phyloP scores from a whole-genome alignment of 2,329 filamentous ascomycete genomes.

The Hypoxylon sp. region DNA sequence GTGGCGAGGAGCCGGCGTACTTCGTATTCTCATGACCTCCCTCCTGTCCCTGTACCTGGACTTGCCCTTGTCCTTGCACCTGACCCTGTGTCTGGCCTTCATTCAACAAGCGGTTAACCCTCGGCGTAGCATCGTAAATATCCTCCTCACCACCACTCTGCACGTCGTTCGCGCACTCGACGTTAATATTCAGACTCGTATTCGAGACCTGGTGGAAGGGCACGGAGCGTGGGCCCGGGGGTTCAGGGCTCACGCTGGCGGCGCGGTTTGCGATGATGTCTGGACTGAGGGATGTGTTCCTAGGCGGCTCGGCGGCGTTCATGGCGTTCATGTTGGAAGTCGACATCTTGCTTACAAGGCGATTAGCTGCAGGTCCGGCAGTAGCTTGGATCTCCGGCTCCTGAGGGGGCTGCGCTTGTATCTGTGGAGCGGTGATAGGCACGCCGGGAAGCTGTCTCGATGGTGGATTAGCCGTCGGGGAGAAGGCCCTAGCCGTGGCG shows the following conservation, averaged over 20 bases:
- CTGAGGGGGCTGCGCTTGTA: constrained; percentile 1
- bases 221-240: constrained; percentile 21
- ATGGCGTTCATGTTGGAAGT: background rate
- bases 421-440: background rate
- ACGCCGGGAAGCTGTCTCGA: background rate
- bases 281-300: constrained; percentile 43
- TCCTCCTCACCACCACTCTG: constrained; percentile 45
- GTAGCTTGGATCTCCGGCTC: constrained; percentile 9
- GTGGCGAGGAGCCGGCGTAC: constrained; percentile 43
- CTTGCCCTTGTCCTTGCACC: background rate
- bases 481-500: constrained; percentile 5
- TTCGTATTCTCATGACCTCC: constrained; percentile 42
- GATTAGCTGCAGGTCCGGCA: constrained; percentile 5
- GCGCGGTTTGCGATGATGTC: constrained; percentile 42
- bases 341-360: constrained; percentile 48
- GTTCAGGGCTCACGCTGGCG: constrained; percentile 51
- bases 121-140: constrained; percentile 53
- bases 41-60: background rate
- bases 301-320: constrained; percentile 14
- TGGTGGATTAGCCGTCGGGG: constrained; percentile 1
- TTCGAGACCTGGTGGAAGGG: constrained; percentile 49
- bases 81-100: background rate
- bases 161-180: constrained; percentile 49
- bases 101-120: constrained; percentile 29
- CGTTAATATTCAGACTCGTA: constrained; percentile 49